Evolutionary conservation across 2,329 filamentous ascomycete species (phyloP).

Genomic region (Aspergillus novoparasiticus): DNA sequence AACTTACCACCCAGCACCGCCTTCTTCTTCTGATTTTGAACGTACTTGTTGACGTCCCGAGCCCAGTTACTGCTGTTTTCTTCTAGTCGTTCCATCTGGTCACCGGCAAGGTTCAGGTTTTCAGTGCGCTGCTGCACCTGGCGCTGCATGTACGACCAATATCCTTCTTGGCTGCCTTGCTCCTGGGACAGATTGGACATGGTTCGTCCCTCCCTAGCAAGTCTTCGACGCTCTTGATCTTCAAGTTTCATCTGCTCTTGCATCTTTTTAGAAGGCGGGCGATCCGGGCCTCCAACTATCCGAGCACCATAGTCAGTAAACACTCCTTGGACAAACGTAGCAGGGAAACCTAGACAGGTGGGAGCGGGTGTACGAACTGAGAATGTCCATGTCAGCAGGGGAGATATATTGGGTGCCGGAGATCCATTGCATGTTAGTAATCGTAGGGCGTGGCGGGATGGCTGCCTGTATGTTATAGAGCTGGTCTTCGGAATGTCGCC

Average conservation of each 20-base stretch:
- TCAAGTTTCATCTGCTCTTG: conserved; percentile 76
- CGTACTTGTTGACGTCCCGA: conserved; percentile 84
- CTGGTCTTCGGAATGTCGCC: conserved; percentile 35
- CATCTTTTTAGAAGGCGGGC: conserved; percentile 88
- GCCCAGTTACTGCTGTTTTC: conserved; percentile 82
- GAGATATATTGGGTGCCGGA: conserved; percentile 91
- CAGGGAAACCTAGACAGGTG: background rate
- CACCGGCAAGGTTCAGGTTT: conserved; percentile 77
- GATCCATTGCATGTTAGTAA: conserved; percentile 95
- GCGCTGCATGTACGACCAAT: conserved; percentile 78
- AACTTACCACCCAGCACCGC: conserved; percentile 67
- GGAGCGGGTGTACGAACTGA: conserved; percentile 54
- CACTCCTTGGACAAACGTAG: background rate
- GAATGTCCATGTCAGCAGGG: conserved; percentile 80
- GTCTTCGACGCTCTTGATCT: conserved; percentile 58
- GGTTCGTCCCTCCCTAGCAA: conserved; percentile 39
- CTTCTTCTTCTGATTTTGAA: conserved; percentile 84
- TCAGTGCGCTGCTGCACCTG: conserved; percentile 91
- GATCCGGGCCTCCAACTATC: conserved; percentile 76
- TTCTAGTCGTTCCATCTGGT: conserved; percentile 81
- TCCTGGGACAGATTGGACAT: conserved; percentile 24
- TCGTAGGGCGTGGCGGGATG: conserved; percentile 82
- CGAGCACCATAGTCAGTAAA: background rate
- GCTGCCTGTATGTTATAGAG: conserved; percentile 76
- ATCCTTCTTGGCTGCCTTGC: conserved; percentile 61